These are phyloP conservation scores for Zymoseptoria pseudotritici DNA, from an alignment of 2,329 filamentous ascomycete species.

Conservation along the genomic window DNA sequence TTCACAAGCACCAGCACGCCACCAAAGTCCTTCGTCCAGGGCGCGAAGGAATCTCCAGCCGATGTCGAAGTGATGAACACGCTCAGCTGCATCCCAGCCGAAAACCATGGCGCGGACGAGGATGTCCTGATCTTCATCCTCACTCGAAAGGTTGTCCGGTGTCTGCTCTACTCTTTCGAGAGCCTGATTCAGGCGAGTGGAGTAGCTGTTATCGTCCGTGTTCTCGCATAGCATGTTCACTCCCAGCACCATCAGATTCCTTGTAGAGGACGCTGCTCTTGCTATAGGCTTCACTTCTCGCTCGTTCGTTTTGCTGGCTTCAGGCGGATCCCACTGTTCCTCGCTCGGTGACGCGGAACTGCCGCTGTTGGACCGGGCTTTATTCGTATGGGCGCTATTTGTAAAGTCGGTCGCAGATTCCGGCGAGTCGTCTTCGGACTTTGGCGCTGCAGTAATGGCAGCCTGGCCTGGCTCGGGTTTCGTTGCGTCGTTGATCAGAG, in stretches of 20 bases:
- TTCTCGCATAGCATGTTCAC: conserved; percentile 13
- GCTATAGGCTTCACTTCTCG: not conserved
- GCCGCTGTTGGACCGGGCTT: not conserved
- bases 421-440: conserved; percentile 1
- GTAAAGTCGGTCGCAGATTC: not conserved
- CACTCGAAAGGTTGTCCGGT: conserved; percentile 11
- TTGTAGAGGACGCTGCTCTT: conserved; percentile 3
- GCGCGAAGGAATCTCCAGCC: conserved; percentile 18
- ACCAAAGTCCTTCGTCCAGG: conserved; percentile 18
- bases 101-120: conserved; percentile 13
- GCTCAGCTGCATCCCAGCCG: conserved; percentile 17
- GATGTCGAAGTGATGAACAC: conserved; percentile 19
- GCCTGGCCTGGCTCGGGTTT: conserved; percentile 9
- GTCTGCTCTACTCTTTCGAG: conserved; percentile 15
- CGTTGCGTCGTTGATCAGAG: conserved; percentile 16
- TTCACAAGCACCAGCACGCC: conserved; percentile 12
- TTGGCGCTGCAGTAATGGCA: conserved; percentile 2
- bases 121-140: conserved; percentile 16
- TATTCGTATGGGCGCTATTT: not conserved
- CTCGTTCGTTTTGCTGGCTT: not conserved
- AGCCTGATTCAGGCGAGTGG: conserved; percentile 12
- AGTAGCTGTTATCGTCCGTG: conserved; percentile 14
- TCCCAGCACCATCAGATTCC: conserved; percentile 16
- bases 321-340: conserved; percentile 10
- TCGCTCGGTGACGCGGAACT: conserved; percentile 8